phyloP scores from a whole-genome alignment of 352 stramenopile species.

The Phytophthora crassamura region DNA sequence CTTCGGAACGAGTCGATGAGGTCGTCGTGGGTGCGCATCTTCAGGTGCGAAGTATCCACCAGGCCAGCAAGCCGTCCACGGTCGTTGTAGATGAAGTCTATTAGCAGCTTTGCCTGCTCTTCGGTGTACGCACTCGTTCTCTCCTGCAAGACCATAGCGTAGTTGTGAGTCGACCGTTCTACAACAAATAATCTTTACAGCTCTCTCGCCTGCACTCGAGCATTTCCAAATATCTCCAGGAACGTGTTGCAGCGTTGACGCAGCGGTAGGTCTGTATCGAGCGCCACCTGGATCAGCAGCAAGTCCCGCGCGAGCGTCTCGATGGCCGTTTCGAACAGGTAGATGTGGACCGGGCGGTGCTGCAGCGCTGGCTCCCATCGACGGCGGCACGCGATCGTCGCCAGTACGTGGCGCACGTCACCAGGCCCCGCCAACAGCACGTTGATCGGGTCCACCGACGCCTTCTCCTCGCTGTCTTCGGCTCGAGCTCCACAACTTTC shows the following conservation, averaged over 20 bases:
- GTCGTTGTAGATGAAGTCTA: constrained; percentile 79
- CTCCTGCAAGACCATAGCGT: constrained; percentile 41
- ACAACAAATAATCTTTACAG: no score
- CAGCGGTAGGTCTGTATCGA: constrained; percentile 90
- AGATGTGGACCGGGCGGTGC: constrained; percentile 79
- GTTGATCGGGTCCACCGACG: constrained; percentile 40
- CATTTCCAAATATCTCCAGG: constrained; percentile 95
- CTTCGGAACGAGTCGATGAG: constrained; percentile 88
- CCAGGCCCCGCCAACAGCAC: constrained; percentile 72
- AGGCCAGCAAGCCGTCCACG: constrained; percentile 61
- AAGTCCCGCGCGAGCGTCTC: constrained; percentile 91
- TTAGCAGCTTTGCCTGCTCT: constrained; percentile 69
- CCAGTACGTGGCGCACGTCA: constrained; percentile 82
- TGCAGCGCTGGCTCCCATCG: constrained; percentile 39
- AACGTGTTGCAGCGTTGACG: constrained; percentile 90
- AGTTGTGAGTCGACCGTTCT: no score
- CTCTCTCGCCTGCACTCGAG: constrained; percentile 71
- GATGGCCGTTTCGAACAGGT: constrained; percentile 86
- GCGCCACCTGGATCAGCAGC: constrained; percentile 86
- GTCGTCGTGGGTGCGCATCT: constrained; percentile 90
- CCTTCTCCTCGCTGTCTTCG: constrained; percentile 19
- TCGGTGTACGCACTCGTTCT: constrained; percentile 88
- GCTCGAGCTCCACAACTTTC: background rate
- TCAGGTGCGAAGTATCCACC: constrained; percentile 88
- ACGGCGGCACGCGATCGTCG: constrained; percentile 54